Base-by-base conservation (phyloP, 2,329 filamentous ascomycete genomes). In the Penicillium sp. region DNA sequence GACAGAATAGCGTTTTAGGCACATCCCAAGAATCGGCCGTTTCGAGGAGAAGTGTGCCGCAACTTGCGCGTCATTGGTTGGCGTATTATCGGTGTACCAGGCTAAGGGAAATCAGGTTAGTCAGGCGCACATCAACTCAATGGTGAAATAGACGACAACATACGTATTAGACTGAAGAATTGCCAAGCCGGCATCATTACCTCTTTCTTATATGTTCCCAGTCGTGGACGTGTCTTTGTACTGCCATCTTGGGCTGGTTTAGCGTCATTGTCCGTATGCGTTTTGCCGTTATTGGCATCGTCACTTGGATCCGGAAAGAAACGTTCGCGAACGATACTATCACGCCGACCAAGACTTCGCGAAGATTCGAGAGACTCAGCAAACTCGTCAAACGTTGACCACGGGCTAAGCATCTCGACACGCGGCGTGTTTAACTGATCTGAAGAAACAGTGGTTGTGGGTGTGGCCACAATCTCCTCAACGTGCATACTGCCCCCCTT, bases 111-210 rank as follows among this genome's bases (percentile, higher is more conserved):
- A 66, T 76, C 74, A 46, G 16, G 13, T 56, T 13, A 57, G 58
- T 41, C 6, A 6, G 46, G 50, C 29, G 58, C 76, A 72, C 55
- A 9, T 19, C 25, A 41, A 36, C 14, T 49, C 16, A 14, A 50
- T 9, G 13, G 44, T n/a, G 33, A 77, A 12, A 22, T 13, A 31
- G 10, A 16, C 10, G 22, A 36, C 13, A 28, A 34, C 87, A 72
- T 75, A 90, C 87, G 91, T 61, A 96, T 89, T 22, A 97, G 75
- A 63, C 88, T 89, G 72, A 96, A 97, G 64, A 97, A 95, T 63
- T 96, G 92, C 90, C 91, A 97, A 2, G 93, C 93, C 31, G 92
- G 92, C 75, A 97, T 95, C 50, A 92, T 85, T 12, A 97, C 87
- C 61, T 95, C 91, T 64, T 92, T 95, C 56, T 79, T 70, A 41